A percentile compares a stretch with the other conserved stretches of the same genome.
These are phyloP conservation scores for Scutellaria baicalensis DNA, from an alignment of 257 asterid species.

Conservation along the genomic window DNA sequence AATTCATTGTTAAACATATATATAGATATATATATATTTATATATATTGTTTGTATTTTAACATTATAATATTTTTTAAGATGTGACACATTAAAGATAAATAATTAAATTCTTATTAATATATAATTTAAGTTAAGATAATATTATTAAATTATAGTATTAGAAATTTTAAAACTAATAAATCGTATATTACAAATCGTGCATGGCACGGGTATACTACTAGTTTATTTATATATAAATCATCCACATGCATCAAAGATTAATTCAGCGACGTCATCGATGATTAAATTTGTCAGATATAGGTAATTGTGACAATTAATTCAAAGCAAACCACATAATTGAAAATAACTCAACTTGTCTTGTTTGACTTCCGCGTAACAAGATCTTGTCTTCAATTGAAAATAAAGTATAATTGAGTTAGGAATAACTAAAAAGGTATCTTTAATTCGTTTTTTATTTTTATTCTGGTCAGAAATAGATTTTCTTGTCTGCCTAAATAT, in stretches of 20 bases:
- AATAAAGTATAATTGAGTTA: not conserved
- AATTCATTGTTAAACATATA: no score
- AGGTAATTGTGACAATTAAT: not conserved
- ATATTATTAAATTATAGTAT: no score
- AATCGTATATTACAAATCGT: no score
- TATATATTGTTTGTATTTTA: no score
- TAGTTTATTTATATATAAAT: constrained; percentile 14
- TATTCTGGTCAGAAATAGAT: constrained; percentile 20
- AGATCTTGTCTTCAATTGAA: constrained; percentile 33
- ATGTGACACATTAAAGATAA: no score
- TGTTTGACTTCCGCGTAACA: constrained; percentile 47
- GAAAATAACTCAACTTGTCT: constrained; percentile 19
- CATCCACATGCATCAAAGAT: constrained; percentile 35
- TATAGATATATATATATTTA: no score
- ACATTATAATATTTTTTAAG: no score
- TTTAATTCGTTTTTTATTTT: not conserved
- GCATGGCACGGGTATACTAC: no score
- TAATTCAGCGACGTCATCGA: constrained; percentile 17
- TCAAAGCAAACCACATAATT: not conserved
- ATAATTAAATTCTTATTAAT: no score
- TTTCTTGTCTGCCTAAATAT: constrained; percentile 11
- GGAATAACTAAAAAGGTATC: constrained; percentile 19
- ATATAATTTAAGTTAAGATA: no score
- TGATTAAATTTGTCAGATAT: constrained; percentile 22
- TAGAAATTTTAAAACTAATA: no score